Percentiles rank a stretch among this genome's conserved stretches.
Evolutionary conservation across 2,329 filamentous ascomycete genomes (phyloP).

Genomic region (Westerdykella aurantiaca): DNA sequence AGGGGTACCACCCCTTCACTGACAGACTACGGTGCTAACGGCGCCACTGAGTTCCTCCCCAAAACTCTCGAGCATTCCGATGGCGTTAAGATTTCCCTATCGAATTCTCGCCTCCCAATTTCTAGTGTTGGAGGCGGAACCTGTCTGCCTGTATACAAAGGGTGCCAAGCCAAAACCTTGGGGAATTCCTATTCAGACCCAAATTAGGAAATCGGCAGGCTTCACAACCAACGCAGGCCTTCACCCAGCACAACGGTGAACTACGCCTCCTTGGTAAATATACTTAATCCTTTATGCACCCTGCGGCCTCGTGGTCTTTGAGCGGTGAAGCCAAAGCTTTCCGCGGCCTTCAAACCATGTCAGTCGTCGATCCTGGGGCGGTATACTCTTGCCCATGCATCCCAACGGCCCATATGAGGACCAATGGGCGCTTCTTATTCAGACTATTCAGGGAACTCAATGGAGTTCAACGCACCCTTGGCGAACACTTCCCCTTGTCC

Average conservation of each 20-base stretch:
- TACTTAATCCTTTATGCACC: constrained; percentile 1
- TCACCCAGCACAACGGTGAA: not conserved
- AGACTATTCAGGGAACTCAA: constrained; percentile 12
- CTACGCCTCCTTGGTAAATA: not conserved
- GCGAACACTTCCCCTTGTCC: not conserved
- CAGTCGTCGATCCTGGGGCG: constrained; percentile 1
- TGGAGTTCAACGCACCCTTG: not conserved
- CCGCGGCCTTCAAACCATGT: not conserved
- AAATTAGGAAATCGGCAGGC: constrained; percentile 8
- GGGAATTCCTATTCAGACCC: constrained; percentile 16
- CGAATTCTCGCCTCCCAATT: too few species aligned
- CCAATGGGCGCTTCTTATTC: constrained; percentile 3
- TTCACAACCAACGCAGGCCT: not conserved
- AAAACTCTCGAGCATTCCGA: too few species aligned
- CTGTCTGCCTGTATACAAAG: not conserved
- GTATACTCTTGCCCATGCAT: too few species aligned
- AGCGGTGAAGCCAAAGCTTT: not conserved
- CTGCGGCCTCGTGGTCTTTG: constrained; percentile 1
- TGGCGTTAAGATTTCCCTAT: too few species aligned
- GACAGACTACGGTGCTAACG: too few species aligned
- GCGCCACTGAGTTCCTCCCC: too few species aligned
- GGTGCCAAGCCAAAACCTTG: constrained; percentile 4
- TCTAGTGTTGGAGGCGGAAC: too few species aligned
- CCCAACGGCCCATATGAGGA: too few species aligned
- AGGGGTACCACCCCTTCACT: too few species aligned